These are phyloP conservation scores for Pistacia vera DNA, from an alignment of 345 rosid genomes.

Conservation along the genomic window DNA sequence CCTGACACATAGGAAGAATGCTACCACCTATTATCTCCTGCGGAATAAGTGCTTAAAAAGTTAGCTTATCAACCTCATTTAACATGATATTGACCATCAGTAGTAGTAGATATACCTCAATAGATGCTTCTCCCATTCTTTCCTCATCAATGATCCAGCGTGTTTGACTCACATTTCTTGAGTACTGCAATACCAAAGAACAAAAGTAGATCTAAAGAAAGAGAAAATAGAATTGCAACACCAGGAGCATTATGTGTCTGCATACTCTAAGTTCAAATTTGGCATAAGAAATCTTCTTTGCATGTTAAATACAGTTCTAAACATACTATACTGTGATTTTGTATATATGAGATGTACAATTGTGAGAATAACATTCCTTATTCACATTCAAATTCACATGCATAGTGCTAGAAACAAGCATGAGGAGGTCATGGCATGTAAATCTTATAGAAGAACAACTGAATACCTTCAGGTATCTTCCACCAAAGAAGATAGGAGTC, in stretches of 20 bases:
- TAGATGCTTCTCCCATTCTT: slow-evolving; percentile 95
- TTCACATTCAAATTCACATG: not conserved
- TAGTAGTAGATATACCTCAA: slow-evolving; percentile 60
- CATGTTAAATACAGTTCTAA: not conserved
- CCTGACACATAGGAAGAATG: slow-evolving; percentile 72
- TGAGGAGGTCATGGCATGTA: not conserved
- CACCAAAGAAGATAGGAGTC: slow-evolving; percentile 76
- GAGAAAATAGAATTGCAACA: slow-evolving; percentile 4
- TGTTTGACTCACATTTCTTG: slow-evolving; percentile 94
- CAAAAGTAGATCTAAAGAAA: not conserved
- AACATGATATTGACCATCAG: not conserved
- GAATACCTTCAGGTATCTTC: slow-evolving; percentile 83
- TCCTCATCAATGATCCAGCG: slow-evolving; percentile 97
- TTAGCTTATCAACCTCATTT: slow-evolving; percentile 20
- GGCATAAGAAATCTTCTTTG: not conserved
- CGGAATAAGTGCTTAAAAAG: slow-evolving; percentile 7
- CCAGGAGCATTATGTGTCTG: not conserved
- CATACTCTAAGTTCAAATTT: not conserved
- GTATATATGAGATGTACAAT: not conserved
- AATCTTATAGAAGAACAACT: slow-evolving; percentile 1
- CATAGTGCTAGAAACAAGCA: not conserved
- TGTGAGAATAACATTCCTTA: not conserved
- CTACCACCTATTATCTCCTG: slow-evolving; percentile 87
- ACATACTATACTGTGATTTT: not conserved
- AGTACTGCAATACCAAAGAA: slow-evolving; percentile 52